These are phyloP conservation scores for Schizopora paradoxa DNA, from an alignment of 1,284 basidiomycete genomes.

Conservation along the genomic window DNA sequence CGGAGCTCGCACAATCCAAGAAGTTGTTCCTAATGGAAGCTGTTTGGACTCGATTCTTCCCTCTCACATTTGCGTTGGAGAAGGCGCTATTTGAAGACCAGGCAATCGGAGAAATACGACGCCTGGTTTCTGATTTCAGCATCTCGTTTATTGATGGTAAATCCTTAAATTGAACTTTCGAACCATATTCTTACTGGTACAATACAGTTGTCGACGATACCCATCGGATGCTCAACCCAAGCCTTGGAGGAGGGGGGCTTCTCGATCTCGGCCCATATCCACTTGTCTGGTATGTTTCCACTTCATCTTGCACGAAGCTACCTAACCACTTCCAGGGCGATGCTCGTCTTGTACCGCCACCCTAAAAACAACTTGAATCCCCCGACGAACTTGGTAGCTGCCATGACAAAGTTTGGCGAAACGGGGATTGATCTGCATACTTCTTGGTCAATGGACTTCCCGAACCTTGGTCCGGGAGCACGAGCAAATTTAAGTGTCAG, in stretches of 20 bases:
- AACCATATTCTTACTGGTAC: background rate
- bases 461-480: slow-evolving; percentile 12
- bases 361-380: slow-evolving; percentile 22
- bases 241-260: slow-evolving; percentile 41
- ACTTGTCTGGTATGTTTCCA: slow-evolving; percentile 35
- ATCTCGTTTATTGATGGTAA: slow-evolving; percentile 18
- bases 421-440: slow-evolving; percentile 17
- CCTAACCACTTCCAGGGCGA: slow-evolving; percentile 34
- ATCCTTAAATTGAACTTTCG: background rate
- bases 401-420: slow-evolving; percentile 15
- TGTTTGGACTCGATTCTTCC: slow-evolving; percentile 28
- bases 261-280: slow-evolving; percentile 40
- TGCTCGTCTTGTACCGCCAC: slow-evolving; percentile 36
- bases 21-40: slow-evolving; percentile 41
- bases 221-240: slow-evolving; percentile 38
- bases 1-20: slow-evolving; percentile 36
- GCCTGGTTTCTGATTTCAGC: slow-evolving; percentile 21
- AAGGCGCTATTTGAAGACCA: slow-evolving; percentile 18
- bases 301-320: slow-evolving; percentile 29
- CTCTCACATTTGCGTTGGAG: slow-evolving; percentile 19
- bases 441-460: slow-evolving; percentile 18
- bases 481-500: slow-evolving; percentile 15
- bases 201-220: slow-evolving; percentile 7
- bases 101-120: slow-evolving; percentile 21
- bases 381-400: slow-evolving; percentile 15